Conservation (phyloP, 768 basidiomycete species). For the Suillus plorans region DNA sequence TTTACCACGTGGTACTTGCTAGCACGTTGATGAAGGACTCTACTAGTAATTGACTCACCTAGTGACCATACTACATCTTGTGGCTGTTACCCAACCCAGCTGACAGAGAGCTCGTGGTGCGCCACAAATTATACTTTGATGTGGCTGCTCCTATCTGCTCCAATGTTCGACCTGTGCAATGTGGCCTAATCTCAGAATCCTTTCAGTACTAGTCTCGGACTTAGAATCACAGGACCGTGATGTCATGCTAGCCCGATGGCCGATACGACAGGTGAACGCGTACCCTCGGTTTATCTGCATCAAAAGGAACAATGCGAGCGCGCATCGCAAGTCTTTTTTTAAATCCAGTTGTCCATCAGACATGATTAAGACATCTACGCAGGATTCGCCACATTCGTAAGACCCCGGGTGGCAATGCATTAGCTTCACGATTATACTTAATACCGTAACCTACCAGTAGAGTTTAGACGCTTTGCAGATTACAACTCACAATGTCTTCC, state of each 20-base stretch:
- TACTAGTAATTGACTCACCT: background rate
- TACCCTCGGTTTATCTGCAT: background rate
- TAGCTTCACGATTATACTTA: background rate
- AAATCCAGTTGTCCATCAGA: background rate
- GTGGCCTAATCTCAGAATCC: background rate
- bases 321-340: background rate
- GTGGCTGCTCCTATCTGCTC: background rate
- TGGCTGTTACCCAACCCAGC: background rate
- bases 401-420: background rate
- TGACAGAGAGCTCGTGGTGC: background rate
- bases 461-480: background rate
- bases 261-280: background rate
- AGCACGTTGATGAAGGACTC: background rate
- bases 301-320: background rate
- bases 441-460: too few relatives aligned
- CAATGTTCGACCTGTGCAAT: background rate
- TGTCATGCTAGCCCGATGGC: background rate
- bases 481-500: background rate
- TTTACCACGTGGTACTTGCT: background rate
- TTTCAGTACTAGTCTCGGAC: background rate
- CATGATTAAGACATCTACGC: too few relatives aligned
- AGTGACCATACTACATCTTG: background rate
- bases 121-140: background rate
- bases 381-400: too few relatives aligned
- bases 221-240: background rate